A percentile compares a stretch with the other conserved stretches of the same genome.
phyloP scores from a whole-genome alignment of 2,329 filamentous ascomycete species.

The Aschersonia sp. region DNA sequence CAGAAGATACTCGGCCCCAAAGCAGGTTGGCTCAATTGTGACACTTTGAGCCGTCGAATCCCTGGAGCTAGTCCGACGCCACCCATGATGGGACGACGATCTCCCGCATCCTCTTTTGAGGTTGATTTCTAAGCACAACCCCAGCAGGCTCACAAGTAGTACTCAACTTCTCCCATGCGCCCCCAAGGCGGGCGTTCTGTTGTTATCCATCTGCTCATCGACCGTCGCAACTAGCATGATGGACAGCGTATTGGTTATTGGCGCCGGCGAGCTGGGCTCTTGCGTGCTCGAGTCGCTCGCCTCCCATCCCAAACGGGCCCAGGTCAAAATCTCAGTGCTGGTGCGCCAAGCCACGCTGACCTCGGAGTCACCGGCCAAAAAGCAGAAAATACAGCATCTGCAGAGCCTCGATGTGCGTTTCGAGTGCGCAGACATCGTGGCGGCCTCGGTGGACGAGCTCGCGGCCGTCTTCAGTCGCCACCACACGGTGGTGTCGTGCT shows the following conservation, averaged over 20 bases:
- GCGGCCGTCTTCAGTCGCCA: slow-evolving; percentile 27
- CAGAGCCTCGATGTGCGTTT: slow-evolving; percentile 22
- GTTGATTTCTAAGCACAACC: too few relatives aligned
- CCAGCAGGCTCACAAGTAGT: too few relatives aligned
- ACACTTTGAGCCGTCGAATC: too few relatives aligned
- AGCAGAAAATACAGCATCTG: slow-evolving; percentile 17
- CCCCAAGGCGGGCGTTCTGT: too few relatives aligned
- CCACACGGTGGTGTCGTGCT: slow-evolving; percentile 43
- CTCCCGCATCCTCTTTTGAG: too few relatives aligned
- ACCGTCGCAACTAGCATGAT: slow-evolving; percentile 1
- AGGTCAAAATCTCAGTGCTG: slow-evolving; percentile 32
- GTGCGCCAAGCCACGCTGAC: slow-evolving; percentile 33
- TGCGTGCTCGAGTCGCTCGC: slow-evolving; percentile 37
- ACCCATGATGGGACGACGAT: too few relatives aligned
- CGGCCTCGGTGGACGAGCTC: slow-evolving; percentile 20
- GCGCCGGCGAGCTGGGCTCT: slow-evolving; percentile 51
- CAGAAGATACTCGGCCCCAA: too few relatives aligned
- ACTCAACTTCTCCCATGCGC: too few relatives aligned
- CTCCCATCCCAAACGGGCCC: slow-evolving; percentile 24
- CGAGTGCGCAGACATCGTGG: slow-evolving; percentile 29
- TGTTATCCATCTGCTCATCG: background rate
- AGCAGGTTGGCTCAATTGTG: too few relatives aligned
- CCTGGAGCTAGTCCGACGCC: too few relatives aligned
- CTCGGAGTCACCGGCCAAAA: slow-evolving; percentile 21
- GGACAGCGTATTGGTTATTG: slow-evolving; percentile 35